phyloP scores from a whole-genome alignment of 169 alveolate species.

The Toxoplasma gondii region DNA sequence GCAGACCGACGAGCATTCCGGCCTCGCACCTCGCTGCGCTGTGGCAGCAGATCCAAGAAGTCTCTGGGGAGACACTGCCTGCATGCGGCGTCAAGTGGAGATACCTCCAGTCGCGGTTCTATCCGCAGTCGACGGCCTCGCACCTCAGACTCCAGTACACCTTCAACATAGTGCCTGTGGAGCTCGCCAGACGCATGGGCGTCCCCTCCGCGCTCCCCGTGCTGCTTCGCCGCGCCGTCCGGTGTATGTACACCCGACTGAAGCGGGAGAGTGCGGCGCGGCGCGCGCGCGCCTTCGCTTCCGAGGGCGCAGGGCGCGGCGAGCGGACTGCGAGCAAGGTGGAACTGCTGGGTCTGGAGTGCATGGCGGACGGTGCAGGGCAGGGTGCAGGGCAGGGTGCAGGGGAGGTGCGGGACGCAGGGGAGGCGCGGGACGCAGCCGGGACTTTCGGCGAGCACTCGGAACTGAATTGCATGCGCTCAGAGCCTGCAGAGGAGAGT shows the following conservation, averaged over 20 bases:
- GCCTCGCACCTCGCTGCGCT: background rate
- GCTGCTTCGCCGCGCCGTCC: conserved; percentile 3
- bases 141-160: conserved; percentile 23
- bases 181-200: conserved; percentile 30
- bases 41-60: background rate
- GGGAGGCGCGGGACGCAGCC: too few species aligned
- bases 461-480: too few species aligned
- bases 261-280: background rate
- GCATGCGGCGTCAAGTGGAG: conserved; percentile 4
- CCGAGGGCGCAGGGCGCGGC: background rate
- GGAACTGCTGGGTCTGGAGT: background rate
- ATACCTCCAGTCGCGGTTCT: background rate
- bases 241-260: conserved; percentile 1
- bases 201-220: conserved; percentile 32
- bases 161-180: conserved; percentile 8
- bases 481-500: background rate
- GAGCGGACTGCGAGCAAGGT: background rate
- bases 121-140: conserved; percentile 5
- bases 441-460: too few species aligned
- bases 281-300: background rate
- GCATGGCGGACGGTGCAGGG: background rate
- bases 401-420: too few species aligned
- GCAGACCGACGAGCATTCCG: background rate
- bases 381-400: background rate
- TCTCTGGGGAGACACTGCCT: background rate